Conservation (phyloP, 331 rosid genomes). For the Acacia concinna region DNA sequence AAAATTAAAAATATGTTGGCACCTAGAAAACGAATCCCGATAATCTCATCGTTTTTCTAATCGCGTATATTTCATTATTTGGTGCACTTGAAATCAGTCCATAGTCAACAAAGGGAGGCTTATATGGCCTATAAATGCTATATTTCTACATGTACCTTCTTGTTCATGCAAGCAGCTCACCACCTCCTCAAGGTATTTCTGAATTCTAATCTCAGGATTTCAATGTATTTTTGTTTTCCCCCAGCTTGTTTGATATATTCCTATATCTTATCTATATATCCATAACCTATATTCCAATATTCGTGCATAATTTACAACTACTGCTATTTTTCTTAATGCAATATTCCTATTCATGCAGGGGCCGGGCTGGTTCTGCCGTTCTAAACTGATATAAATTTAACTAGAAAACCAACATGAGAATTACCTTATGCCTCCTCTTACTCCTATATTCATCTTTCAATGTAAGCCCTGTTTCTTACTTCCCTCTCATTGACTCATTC, state of each 20-base stretch:
- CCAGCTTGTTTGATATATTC: background rate
- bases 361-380: no score
- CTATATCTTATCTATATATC: background rate
- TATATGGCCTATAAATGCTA: constrained; percentile 9
- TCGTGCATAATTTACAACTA: background rate
- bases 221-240: background rate
- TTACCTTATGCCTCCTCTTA: background rate
- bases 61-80: background rate
- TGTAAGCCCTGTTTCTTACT: constrained; percentile 19
- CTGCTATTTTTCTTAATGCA: no score
- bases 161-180: background rate
- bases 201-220: background rate
- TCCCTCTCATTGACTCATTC: background rate
- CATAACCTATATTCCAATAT: background rate
- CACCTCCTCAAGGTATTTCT: background rate
- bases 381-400: background rate
- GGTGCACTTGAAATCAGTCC: no score
- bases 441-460: background rate
- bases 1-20: background rate
- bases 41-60: background rate
- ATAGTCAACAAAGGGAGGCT: background rate
- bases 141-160: background rate
- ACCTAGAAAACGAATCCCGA: background rate
- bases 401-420: background rate
- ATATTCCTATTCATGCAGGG: background rate